Conservation (phyloP, 2,329 filamentous ascomycete species). For the Alternaria novae-zelandiae region DNA sequence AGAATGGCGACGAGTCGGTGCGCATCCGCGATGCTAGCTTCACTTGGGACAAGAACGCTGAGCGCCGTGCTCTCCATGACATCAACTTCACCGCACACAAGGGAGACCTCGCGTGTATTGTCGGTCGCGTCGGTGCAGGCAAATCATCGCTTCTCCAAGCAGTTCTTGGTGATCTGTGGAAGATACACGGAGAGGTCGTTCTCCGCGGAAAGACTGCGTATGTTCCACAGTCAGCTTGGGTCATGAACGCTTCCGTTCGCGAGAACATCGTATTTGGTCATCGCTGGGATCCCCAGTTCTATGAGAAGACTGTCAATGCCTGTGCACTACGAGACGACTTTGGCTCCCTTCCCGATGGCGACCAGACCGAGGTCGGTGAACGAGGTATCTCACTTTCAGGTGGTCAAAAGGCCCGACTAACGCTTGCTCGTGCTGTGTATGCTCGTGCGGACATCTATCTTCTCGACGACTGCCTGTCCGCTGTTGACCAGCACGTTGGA, state of each 20-base stretch:
- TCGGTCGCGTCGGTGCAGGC: conserved; percentile 91
- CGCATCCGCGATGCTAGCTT: conserved; percentile 85
- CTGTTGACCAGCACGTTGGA: conserved; percentile 97
- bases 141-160: conserved; percentile 93
- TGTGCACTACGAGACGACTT: conserved; percentile 94
- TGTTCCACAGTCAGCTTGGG: conserved; percentile 91
- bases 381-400: conserved; percentile 94
- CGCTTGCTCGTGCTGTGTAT: conserved; percentile 91
- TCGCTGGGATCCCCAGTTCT: conserved; percentile 90
- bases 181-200: conserved; percentile 80
- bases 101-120: conserved; percentile 89
- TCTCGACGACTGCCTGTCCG: conserved; percentile 91
- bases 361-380: conserved; percentile 95
- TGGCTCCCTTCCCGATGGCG: conserved; percentile 88
- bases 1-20: conserved; percentile 84
- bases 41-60: conserved; percentile 89
- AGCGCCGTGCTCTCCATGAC: conserved; percentile 71
- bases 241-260: conserved; percentile 96
- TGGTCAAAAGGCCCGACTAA: conserved; percentile 93
- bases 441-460: conserved; percentile 96
- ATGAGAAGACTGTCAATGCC: conserved; percentile 88
- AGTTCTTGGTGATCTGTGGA: conserved; percentile 91
- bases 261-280: conserved; percentile 98
- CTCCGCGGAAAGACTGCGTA: conserved; percentile 86
- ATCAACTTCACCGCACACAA: conserved; percentile 91